Evolutionary conservation across 768 basidiomycete species (phyloP), one percentile per base, ranked within the genome.

Genomic region (Rickenella mellea): DNA sequence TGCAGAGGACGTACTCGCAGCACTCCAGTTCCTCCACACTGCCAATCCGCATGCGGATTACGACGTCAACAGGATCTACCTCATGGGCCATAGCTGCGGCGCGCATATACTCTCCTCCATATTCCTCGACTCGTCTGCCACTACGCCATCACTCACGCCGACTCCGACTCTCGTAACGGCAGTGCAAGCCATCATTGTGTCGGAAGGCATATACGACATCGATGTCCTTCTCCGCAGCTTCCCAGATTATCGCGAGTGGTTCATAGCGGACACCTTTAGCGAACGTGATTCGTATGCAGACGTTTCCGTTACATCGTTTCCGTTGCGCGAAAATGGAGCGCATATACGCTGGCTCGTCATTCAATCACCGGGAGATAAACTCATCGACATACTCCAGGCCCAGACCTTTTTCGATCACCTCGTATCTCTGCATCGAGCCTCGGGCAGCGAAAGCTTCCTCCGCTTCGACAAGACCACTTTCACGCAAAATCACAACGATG

Each of bases 171-270:
- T 80, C 15, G 59, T 73, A 37, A 48, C 51, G 41, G 64, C 71
- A 35, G 70, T 73, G 15, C 67, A 67, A 40, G 80, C 68, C 12
- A 62, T 87, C 35, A 59, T 78, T 39, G 48, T 80, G 51, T 80
- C 87, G 1, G 86, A 84, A 58, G 88, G 88, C 25, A 79, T 89
- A 48, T 88, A 80, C 59, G 78, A 89, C 57, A 59, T 87, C 46
- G 80, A 83, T 57, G 50, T 67, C 4, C 69, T 90, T 30, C 65
- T 87, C 20, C 49, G 56, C 10, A 69, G 65, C 43, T 87, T 86
- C 61, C 84, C 86, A 2, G 21, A 33, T n/a, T 90, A 89, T 58
- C 69, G 64, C 39, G 53, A 63, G 6, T 80, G 78, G 81, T 90
- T 90, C 58, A 69, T 91, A 44, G 69, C 70, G 28, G 54, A 66